These are phyloP conservation scores for Mycena venus DNA, from an alignment of 768 basidiomycete species.

Conservation along the genomic window DNA sequence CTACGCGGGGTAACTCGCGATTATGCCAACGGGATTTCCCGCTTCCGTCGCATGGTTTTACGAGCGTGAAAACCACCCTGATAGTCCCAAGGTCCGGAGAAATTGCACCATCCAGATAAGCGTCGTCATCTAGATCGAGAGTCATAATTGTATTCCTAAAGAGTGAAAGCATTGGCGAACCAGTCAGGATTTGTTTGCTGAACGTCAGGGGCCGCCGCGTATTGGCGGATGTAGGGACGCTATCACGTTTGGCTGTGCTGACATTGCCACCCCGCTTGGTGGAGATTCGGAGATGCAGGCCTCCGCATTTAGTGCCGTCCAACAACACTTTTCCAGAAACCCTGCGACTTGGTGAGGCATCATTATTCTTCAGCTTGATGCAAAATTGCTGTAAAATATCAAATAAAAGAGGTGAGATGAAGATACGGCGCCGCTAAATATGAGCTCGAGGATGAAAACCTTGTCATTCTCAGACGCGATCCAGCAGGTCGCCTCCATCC, in stretches of 20 bases:
- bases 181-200: constrained; percentile 16
- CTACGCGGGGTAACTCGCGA: neutral
- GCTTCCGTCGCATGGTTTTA: neutral
- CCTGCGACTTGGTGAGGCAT: neutral
- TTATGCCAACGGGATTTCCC: too few relatives aligned
- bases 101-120: constrained; percentile 3
- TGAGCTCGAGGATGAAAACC: neutral
- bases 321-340: neutral
- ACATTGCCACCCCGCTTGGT: neutral
- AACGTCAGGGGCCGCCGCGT: constrained; percentile 8
- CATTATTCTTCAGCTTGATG: neutral
- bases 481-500: constrained; percentile 18
- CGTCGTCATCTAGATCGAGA: constrained; percentile 20
- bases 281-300: neutral
- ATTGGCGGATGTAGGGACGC: neutral
- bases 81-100: constrained; percentile 23
- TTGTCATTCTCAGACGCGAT: constrained; percentile 21
- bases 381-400: constrained; percentile 2
- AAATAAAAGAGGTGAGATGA: too few relatives aligned
- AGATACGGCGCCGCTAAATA: too few relatives aligned
- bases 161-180: neutral
- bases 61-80: neutral
- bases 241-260: neutral
- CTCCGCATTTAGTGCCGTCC: constrained; percentile 14
- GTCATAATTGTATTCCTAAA: too few relatives aligned